Base-by-base conservation (phyloP, 768 basidiomycete genomes). In the Tricholoma matsutake region DNA sequence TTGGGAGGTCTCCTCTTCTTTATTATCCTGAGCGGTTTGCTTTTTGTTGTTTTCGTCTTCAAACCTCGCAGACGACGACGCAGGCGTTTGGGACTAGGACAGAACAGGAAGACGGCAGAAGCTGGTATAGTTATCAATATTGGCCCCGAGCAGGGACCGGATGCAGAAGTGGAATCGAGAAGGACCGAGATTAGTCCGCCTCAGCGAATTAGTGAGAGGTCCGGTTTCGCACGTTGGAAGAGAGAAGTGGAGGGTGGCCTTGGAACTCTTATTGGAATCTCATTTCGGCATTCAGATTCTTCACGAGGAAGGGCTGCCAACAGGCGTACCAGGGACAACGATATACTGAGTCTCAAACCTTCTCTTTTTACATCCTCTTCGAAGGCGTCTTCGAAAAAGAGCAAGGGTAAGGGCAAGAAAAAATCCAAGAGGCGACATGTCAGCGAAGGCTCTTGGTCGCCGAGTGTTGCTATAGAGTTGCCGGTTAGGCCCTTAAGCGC, bases 1-100 rank as follows among this genome's bases (percentile, higher is more conserved):
- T 76, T 91, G 2, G 87, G 83, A 2, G 78, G 80, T 20, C 69
- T 84, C 18, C 73, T 91, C 8, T 78, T 80, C 28, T 75, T 85
- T 65, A 57, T 87, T 29, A 61, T 85, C 4, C 60, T 81, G 8
- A 73, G 74, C 52, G 70, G 76, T 29, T 35, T 71, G 13, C 67
- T 84, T 1, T 78, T 80, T 62, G 82, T 75, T 63, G 75, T 79
- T 60, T 74, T 78, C 54, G 70, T 83, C 56, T 75, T 80, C 55
- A 81, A 85, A 10, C 82, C 84, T 13, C 82, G 80, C 11, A 65
- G 68, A 62, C 75, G 77, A 39, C 70, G 71, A 7, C 67, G 51
- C 20, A 65, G 64, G 10, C 61, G 68, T 18, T 39, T 63, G 35
- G 63, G 64, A 49, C 20, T 66, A 61, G 62, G 54, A 54, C 34